Percentiles rank a stretch among this genome's conserved stretches.
phyloP scores from a whole-genome alignment of 306 rosid genomes.

The Begonia masoniana region DNA sequence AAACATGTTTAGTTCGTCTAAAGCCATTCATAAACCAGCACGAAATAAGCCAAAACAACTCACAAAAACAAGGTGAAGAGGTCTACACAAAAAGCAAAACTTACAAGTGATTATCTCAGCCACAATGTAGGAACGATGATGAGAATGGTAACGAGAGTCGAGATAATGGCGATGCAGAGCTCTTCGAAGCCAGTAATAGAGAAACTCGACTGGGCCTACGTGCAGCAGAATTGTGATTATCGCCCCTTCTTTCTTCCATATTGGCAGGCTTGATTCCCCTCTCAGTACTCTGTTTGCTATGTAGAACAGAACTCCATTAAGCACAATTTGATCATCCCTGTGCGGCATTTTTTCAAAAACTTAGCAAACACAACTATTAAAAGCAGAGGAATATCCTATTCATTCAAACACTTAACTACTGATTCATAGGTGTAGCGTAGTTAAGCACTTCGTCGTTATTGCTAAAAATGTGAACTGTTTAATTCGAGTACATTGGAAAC shows the following conservation, averaged over 20 bases:
- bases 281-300: not conserved
- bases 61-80: no score
- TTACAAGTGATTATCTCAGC: slow-evolving; percentile 39
- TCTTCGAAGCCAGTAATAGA: slow-evolving; percentile 40
- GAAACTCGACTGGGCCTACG: slow-evolving; percentile 28
- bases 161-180: slow-evolving; percentile 42
- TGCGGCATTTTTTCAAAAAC: no score
- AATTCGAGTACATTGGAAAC: not conserved
- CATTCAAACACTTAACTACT: no score
- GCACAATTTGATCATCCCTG: slow-evolving; percentile 41
- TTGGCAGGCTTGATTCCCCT: slow-evolving; percentile 1
- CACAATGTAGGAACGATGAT: slow-evolving; percentile 38
- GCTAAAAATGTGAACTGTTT: no score
- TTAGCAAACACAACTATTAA: no score
- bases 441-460: not conserved
- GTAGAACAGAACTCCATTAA: slow-evolving; percentile 14
- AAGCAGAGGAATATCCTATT: no score
- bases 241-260: slow-evolving; percentile 25
- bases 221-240: slow-evolving; percentile 17
- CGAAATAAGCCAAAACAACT: no score
- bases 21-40: no score
- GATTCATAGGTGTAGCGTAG: no score
- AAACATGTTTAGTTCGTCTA: no score
- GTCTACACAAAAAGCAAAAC: not conserved
- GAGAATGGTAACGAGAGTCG: slow-evolving; percentile 40